These are phyloP conservation scores for Jimgerdemannia lactiflua DNA, from an alignment of 192 early-diverging fungal genomes.

Conservation along the genomic window DNA sequence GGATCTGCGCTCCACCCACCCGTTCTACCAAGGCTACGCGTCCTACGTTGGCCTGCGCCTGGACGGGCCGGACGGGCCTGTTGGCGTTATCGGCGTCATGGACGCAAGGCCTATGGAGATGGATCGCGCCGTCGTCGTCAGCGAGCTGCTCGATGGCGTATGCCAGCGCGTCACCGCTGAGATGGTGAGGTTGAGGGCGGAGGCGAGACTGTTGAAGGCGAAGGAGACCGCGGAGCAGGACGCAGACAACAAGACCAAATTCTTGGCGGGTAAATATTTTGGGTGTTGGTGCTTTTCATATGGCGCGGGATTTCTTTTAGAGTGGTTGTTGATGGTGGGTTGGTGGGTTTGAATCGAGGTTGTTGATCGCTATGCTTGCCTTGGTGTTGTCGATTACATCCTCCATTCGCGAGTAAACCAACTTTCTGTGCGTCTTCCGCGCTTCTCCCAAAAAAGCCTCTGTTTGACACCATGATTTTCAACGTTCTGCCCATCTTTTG, in stretches of 20 bases:
- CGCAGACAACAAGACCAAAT: slow-evolving; percentile 53
- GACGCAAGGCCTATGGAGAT: slow-evolving; percentile 24
- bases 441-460: not conserved
- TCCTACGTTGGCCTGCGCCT: slow-evolving; percentile 39
- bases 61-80: slow-evolving; percentile 30
- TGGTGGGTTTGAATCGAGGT: too few species aligned
- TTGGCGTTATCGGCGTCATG: slow-evolving; percentile 39
- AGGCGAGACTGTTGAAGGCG: slow-evolving; percentile 33
- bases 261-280: slow-evolving; percentile 28
- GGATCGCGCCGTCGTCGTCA: slow-evolving; percentile 26
- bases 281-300: too few species aligned
- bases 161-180: slow-evolving; percentile 34
- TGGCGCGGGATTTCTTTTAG: too few species aligned
- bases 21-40: slow-evolving; percentile 8
- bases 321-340: too few species aligned
- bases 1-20: not conserved
- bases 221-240: slow-evolving; percentile 44
- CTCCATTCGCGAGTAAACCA: too few species aligned
- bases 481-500: not conserved
- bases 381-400: too few species aligned
- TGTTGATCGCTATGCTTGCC: too few species aligned
- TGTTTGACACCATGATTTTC: not conserved
- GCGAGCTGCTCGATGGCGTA: slow-evolving; percentile 25
- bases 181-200: slow-evolving; percentile 34
- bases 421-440: too few species aligned